Evolutionary conservation across 2,329 filamentous ascomycete species (phyloP), one percentile per base, ranked within the genome.

Genomic region (Orbilia javanica): DNA sequence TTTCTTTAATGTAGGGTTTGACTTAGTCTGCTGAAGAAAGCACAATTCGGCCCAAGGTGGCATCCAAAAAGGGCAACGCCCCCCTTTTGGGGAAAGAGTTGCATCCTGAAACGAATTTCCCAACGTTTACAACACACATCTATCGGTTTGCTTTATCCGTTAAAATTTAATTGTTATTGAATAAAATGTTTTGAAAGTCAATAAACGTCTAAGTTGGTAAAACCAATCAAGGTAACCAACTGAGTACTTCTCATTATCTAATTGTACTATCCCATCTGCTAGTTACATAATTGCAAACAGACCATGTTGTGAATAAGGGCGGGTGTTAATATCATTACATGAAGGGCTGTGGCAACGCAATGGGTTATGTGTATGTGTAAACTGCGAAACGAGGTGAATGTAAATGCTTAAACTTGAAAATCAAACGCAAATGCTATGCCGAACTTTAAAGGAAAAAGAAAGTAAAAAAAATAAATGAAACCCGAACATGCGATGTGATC

Each of bases 41-140:
- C 34, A 36, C 8, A n/a, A 55, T 3, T 57, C 52, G 5, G 39
- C 20, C 68, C 68, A 48, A 55, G 20, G n/a, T 1, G 31, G 20
- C 36, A 39, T 55, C 68, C 57, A 7, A 48, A 72, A 72, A 27
- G 50, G 68, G 57, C 3, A 65, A 57, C 29, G 65, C 18, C 44
- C 68, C 68, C 10, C 8, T 72, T 72, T 27, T 15, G 68, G 63
- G n/a, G 7, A 64, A n/a, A 46, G 20, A 65, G n/a, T 36, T 57
- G 48, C 48, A 66, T 8, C 60, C 69, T 48, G 66, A 55, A 36
- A 5, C n/a, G 18, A n/a, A n/a, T 10, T 60, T 34, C 48, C n/a
- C 48, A 65, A 72, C 68, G 42, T 64, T 27, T 66, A 50, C 69
- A 73, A 73, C 69, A 31, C 60, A 66, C 27, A 27, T 66, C n/a